These are phyloP conservation scores for Claviceps sp. DNA, from an alignment of 2,329 filamentous ascomycete species.

Conservation along the genomic window DNA sequence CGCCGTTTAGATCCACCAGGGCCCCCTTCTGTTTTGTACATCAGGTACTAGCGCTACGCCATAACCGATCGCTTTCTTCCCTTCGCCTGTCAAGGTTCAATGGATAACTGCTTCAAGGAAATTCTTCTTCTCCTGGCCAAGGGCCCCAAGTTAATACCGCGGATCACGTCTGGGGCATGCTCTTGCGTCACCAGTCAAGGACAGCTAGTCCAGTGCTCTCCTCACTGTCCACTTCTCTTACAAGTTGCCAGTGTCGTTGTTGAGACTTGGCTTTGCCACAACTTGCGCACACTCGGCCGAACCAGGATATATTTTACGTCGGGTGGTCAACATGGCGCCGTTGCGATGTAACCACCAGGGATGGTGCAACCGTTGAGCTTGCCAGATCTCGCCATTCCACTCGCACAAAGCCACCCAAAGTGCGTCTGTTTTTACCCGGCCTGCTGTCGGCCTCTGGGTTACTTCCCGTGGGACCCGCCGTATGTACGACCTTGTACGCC, in stretches of 20 bases:
- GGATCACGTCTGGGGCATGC: not conserved
- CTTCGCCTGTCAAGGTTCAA: not conserved
- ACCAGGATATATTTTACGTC: constrained; percentile 9
- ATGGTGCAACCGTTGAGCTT: constrained; percentile 6
- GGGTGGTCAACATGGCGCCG: not conserved
- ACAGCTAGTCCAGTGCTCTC: not conserved
- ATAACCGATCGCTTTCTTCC: not conserved
- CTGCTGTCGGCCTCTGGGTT: constrained; percentile 9
- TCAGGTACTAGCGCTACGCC: not conserved
- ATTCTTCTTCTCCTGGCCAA: not conserved
- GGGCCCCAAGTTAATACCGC: not conserved
- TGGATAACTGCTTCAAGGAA: not conserved
- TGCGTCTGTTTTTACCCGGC: constrained; percentile 3
- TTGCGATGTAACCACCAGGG: constrained; percentile 16
- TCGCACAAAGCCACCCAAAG: constrained; percentile 1
- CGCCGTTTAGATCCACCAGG: constrained; percentile 13
- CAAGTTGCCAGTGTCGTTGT: not conserved
- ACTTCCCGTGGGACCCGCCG: constrained; percentile 12
- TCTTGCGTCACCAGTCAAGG: not conserved
- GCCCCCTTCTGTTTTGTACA: not conserved
- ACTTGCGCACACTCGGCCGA: constrained; percentile 6
- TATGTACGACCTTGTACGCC: constrained; percentile 1
- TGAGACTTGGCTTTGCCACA: no score
- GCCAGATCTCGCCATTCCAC: constrained; percentile 9
- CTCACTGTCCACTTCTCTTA: not conserved